Evolutionary conservation across 208 protist species (phyloP).

Genomic region (Crithidia sp.): DNA sequence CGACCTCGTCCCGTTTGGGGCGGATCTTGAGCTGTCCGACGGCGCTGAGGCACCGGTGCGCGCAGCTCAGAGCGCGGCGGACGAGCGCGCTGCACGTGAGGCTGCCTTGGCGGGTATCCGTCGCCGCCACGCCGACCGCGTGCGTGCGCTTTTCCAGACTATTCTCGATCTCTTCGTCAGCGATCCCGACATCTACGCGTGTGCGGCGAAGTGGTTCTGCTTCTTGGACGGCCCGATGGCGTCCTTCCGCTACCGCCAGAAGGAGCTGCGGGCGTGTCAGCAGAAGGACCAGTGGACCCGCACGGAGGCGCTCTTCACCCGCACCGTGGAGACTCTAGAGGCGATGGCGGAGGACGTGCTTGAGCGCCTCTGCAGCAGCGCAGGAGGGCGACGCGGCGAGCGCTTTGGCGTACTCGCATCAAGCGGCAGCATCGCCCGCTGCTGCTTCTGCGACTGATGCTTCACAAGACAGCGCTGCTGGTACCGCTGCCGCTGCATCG

Average conservation of each 20-base stretch:
- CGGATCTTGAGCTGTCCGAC: constrained; percentile 33
- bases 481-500: background rate
- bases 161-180: constrained; percentile 81
- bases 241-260: constrained; percentile 66
- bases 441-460: background rate
- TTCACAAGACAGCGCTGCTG: background rate
- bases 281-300: constrained; percentile 89
- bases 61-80: background rate
- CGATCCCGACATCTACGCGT: constrained; percentile 84
- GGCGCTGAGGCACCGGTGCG: background rate
- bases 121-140: constrained; percentile 67
- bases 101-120: constrained; percentile 34
- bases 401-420: background rate
- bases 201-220: constrained; percentile 60
- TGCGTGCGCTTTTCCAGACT: constrained; percentile 68
- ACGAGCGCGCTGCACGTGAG: constrained; percentile 17
- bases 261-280: constrained; percentile 83
- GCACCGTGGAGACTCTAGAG: constrained; percentile 70
- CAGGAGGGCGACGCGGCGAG: constrained; percentile 31
- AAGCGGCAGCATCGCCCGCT: background rate
- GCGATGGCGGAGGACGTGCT: constrained; percentile 46
- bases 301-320: constrained; percentile 47
- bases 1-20: constrained; percentile 40
- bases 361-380: constrained; percentile 40
- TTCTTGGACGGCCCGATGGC: constrained; percentile 80